Conservation (phyloP, 225 moss, liverwort and hornwort species). For the Physcomitrellopsis africana region DNA sequence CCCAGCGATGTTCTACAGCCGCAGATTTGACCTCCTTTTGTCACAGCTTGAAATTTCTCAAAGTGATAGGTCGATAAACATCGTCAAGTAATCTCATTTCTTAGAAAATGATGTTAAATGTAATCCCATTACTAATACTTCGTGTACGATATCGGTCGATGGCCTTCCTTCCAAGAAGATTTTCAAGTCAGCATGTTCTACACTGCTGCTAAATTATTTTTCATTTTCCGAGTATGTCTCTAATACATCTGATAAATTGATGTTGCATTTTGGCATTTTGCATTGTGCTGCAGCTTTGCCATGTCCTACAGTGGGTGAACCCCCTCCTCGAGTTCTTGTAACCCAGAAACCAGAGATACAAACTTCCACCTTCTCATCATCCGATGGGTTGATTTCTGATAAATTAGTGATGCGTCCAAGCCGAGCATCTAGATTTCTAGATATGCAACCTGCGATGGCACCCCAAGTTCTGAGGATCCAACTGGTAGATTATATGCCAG, state of each 20-base stretch:
- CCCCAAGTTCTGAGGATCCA: slow-evolving; percentile 36
- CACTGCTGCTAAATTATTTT: not conserved
- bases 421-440: slow-evolving; percentile 22
- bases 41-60: too few relatives aligned
- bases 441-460: slow-evolving; percentile 33
- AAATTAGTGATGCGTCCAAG: slow-evolving; percentile 33
- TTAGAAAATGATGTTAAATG: not conserved
- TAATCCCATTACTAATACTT: not conserved
- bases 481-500: slow-evolving; percentile 21
- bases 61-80: not conserved
- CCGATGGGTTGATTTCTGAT: slow-evolving; percentile 33
- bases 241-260: slow-evolving; percentile 13
- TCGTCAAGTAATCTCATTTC: not conserved
- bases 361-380: slow-evolving; percentile 39
- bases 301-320: slow-evolving; percentile 29
- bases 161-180: not conserved
- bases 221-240: not conserved
- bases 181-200: not conserved
- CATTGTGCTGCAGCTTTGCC: slow-evolving; percentile 41
- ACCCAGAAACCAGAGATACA: slow-evolving; percentile 35
- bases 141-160: not conserved
- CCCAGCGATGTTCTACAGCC: not conserved
- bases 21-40: not conserved
- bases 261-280: not conserved
- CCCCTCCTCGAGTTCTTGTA: slow-evolving; percentile 31